Base-by-base conservation (phyloP, 1,284 basidiomycete species). In the Ganoderma sinense region DNA sequence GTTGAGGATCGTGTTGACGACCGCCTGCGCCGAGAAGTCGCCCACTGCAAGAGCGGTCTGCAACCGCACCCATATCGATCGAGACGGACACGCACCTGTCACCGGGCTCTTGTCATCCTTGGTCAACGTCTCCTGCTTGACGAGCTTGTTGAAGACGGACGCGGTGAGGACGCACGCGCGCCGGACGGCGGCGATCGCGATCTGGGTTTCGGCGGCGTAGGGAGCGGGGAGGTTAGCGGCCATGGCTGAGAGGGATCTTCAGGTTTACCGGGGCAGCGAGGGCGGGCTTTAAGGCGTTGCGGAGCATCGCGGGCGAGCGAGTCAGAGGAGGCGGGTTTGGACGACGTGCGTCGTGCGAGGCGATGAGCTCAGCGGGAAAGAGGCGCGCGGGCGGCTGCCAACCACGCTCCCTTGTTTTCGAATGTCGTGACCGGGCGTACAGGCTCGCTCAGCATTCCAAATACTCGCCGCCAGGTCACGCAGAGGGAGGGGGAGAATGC, bases 101-200 rank as follows among this genome's bases (percentile, higher is more conserved):
- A 99, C 97, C 4, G 97, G 97, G 43, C 94, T 96, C 82, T 97
- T 97, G 86, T 99, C 98, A 65, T 89, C 91, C 81, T 99, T 99
- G 59, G 91, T 93, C 60, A 98, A 84, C 0, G 94, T 96, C 80
- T 98, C 97, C 75, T 91, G 89, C 75, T 91, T 92, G 73, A 97
- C 92, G 67, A 99, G 88, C 67, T 91, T 92, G 77, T 94, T 91
- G 83, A 99, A 98, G 18, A 99, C 95, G 8, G 91, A 89, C 20
- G 91, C 89, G 0, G 98, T 96, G 66, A 96, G 87, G 36, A 87
- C 83, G 78, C 94, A 97, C 11, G 97, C 97, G 56, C 97, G 85
- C 31, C 94, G 88, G 48, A 99, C 97, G 1, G 97, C 96, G n/a
- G 92, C 88, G 68, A 99, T 84, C 7, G 96, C 97, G 64, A 97